phyloP scores from a whole-genome alignment of 129 eudicot species.

The Tagetes patula region DNA sequence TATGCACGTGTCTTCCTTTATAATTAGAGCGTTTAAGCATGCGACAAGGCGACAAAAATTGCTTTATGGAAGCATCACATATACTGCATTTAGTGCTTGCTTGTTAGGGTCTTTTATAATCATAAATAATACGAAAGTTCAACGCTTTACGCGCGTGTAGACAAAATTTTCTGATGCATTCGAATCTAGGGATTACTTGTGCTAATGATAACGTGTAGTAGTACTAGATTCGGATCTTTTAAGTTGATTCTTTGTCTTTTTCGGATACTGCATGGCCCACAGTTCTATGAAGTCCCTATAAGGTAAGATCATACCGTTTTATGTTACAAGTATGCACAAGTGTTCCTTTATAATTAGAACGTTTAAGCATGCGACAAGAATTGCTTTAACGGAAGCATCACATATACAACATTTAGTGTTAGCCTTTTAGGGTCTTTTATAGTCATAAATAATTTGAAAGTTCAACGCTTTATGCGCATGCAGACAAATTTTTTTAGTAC shows the following conservation, averaged over 20 bases:
- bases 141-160: background rate
- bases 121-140: background rate
- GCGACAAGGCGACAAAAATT: background rate
- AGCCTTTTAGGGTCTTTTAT: conserved; percentile 8
- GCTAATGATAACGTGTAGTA: conserved; percentile 15
- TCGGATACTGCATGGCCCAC: background rate
- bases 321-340: no score
- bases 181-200: conserved; percentile 10
- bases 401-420: background rate
- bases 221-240: conserved; percentile 8
- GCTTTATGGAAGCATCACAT: conserved; percentile 1
- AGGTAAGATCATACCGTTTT: no score
- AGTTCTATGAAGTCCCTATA: no score
- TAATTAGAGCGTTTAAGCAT: no score
- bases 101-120: conserved; percentile 9
- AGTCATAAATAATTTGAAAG: background rate
- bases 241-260: background rate
- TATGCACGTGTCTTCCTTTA: no score
- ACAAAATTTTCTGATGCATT: background rate
- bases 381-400: conserved; percentile 2
- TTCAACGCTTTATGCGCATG: background rate
- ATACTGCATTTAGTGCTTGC: background rate
- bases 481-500: background rate
- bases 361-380: background rate
- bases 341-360: no score